Evolutionary conservation across 2,329 filamentous ascomycete species (phyloP).

Genomic region (Colletotrichum caudatum): DNA sequence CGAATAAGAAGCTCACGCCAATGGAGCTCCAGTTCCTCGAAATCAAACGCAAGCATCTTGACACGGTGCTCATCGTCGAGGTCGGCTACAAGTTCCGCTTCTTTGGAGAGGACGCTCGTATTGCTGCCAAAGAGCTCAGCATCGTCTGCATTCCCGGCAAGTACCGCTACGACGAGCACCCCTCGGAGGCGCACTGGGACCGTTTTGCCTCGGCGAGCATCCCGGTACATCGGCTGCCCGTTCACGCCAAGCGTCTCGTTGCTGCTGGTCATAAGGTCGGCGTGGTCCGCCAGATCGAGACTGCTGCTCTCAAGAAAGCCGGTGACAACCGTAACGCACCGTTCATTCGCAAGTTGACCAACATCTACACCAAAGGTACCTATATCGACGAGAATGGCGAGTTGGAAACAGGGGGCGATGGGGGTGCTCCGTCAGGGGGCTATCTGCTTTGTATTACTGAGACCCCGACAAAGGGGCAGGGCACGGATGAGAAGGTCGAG

Average conservation of each 20-base stretch:
- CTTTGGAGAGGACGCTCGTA: slow-evolving; percentile 93
- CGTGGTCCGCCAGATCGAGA: slow-evolving; percentile 93
- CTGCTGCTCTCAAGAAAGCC: slow-evolving; percentile 92
- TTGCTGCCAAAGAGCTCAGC: slow-evolving; percentile 88
- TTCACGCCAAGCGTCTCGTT: slow-evolving; percentile 94
- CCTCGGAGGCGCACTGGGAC: slow-evolving; percentile 91
- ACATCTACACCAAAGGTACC: slow-evolving; percentile 97
- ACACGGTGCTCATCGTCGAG: slow-evolving; percentile 91
- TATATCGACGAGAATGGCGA: slow-evolving; percentile 95
- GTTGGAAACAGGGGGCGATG: slow-evolving; percentile 67
- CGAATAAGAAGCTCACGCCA: slow-evolving; percentile 84
- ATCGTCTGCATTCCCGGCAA: slow-evolving; percentile 98
- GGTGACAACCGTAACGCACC: slow-evolving; percentile 95
- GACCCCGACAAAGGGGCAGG: slow-evolving; percentile 78
- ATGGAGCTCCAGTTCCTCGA: slow-evolving; percentile 95
- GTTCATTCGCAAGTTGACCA: slow-evolving; percentile 92
- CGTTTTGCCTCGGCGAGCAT: slow-evolving; percentile 97
- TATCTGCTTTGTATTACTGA: slow-evolving; percentile 95
- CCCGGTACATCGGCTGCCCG: slow-evolving; percentile 88
- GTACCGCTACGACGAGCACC: slow-evolving; percentile 91
- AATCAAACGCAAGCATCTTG: slow-evolving; percentile 91
- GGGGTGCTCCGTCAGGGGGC: slow-evolving; percentile 73
- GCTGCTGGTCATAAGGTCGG: slow-evolving; percentile 95
- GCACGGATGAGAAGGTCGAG: slow-evolving; percentile 92
- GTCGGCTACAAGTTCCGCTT: slow-evolving; percentile 99